phyloP scores from a whole-genome alignment of 1,284 basidiomycete genomes.

The Naganishia sp. region DNA sequence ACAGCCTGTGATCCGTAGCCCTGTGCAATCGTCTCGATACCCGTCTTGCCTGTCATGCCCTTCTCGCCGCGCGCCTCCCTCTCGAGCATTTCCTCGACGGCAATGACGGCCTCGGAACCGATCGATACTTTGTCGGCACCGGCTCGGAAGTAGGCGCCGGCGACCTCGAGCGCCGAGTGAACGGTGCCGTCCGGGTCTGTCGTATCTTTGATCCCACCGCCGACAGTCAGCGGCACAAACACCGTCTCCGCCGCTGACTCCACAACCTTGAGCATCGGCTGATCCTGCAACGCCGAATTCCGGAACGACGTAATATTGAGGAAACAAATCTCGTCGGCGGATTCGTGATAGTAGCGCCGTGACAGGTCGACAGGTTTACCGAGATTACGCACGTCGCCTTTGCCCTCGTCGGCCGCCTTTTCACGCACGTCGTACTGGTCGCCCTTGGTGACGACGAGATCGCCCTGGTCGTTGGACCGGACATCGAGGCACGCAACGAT shows the following conservation, averaged over 20 bases:
- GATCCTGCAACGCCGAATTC: slow-evolving; percentile 88
- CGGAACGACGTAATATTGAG: slow-evolving; percentile 99
- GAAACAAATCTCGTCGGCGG: slow-evolving; percentile 95
- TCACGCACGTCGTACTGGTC: slow-evolving; percentile 99
- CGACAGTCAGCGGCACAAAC: slow-evolving; percentile 98
- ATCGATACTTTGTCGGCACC: slow-evolving; percentile 95
- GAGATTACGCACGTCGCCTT: slow-evolving; percentile 89
- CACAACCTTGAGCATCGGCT: slow-evolving; percentile 97
- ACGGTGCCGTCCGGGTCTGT: slow-evolving; percentile 92
- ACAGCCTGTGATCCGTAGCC: slow-evolving; percentile 96
- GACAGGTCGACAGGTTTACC: slow-evolving; percentile 96
- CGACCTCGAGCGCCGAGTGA: slow-evolving; percentile 87
- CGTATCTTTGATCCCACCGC: slow-evolving; percentile 96
- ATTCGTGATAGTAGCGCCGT: slow-evolving; percentile 78
- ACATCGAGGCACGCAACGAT: slow-evolving; percentile 99
- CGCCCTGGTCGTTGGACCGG: slow-evolving; percentile 90
- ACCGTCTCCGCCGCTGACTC: slow-evolving; percentile 84
- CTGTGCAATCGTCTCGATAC: slow-evolving; percentile 88
- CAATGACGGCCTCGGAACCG: slow-evolving; percentile 90
- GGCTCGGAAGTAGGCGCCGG: slow-evolving; percentile 92
- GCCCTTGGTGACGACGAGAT: slow-evolving; percentile 98
- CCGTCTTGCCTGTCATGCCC: slow-evolving; percentile 62
- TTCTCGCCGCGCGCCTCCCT: slow-evolving; percentile 56
- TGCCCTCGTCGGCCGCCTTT: slow-evolving; percentile 57
- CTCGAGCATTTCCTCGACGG: slow-evolving; percentile 78